Percentiles rank a stretch among this genome's conserved stretches.
These are phyloP conservation scores for Panellus pusillus DNA, from an alignment of 768 basidiomycete genomes.

Conservation along the genomic window DNA sequence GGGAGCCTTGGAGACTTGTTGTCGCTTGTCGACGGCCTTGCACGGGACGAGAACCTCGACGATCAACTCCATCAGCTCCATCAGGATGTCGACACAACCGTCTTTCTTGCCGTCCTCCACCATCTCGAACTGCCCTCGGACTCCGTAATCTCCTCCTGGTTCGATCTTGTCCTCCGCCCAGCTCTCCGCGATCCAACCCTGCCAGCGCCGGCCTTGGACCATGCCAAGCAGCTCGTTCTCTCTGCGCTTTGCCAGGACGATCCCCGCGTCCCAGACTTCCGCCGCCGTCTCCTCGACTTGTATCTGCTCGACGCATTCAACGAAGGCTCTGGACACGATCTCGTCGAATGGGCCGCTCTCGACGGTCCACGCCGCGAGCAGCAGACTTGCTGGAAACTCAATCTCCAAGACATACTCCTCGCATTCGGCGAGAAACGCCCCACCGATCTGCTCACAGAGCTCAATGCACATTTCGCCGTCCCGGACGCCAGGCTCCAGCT, in stretches of 20 bases:
- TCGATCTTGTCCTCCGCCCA: constrained; percentile 75
- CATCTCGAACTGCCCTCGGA: constrained; percentile 60
- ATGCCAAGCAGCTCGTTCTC: constrained; percentile 74
- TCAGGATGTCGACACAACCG: constrained; percentile 60
- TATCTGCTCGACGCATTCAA: constrained; percentile 78
- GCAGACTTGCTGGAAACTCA: constrained; percentile 70
- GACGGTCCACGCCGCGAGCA: constrained; percentile 61
- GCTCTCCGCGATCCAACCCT: constrained; percentile 75
- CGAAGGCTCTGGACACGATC: constrained; percentile 71
- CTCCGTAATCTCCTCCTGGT: constrained; percentile 78
- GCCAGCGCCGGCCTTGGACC: constrained; percentile 51
- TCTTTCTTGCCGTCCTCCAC: constrained; percentile 65
- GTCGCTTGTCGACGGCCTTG: constrained; percentile 53
- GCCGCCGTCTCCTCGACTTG: constrained; percentile 67
- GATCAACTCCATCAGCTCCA: constrained; percentile 67
- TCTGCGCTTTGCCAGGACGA: constrained; percentile 56
- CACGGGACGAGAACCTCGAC: constrained; percentile 55
- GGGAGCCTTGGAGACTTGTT: constrained; percentile 51
- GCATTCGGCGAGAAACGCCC: constrained; percentile 63
- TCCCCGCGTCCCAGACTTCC: constrained; percentile 57
- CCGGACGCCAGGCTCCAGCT: constrained; percentile 71
- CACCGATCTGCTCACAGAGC: constrained; percentile 65
- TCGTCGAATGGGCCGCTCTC: constrained; percentile 72
- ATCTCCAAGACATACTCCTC: constrained; percentile 74
- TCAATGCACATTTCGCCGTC: constrained; percentile 59